Evolutionary conservation across 495 filamentous ascomycete species (phyloP).

Genomic region (Penicillium samsonianum): DNA sequence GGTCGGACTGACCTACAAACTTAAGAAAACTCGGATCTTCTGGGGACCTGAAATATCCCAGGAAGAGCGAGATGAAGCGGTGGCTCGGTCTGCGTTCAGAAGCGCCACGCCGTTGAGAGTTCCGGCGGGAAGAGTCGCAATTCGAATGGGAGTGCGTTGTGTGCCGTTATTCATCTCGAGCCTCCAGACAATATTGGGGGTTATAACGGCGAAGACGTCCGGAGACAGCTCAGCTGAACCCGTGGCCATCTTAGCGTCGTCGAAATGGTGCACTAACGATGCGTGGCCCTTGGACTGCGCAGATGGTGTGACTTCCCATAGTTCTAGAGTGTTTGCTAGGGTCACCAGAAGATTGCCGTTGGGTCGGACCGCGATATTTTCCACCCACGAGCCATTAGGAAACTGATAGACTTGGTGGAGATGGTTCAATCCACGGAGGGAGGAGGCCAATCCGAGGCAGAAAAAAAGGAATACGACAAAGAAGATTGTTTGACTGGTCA

Average conservation of each 20-base stretch:
- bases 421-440: too few species aligned
- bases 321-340: constrained; percentile 33
- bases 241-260: constrained; percentile 18
- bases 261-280: constrained; percentile 3
- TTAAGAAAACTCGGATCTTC: too few species aligned
- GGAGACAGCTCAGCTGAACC: constrained; percentile 34
- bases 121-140: background rate
- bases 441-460: too few species aligned
- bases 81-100: background rate
- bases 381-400: constrained; percentile 37
- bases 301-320: constrained; percentile 30
- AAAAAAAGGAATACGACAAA: too few species aligned
- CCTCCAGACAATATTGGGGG: constrained; percentile 41
- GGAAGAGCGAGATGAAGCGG: too few species aligned
- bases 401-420: constrained; percentile 23
- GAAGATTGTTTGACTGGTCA: too few species aligned
- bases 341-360: constrained; percentile 48
- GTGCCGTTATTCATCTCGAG: constrained; percentile 17
- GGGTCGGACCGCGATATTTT: constrained; percentile 50
- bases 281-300: constrained; percentile 22
- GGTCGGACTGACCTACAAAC: too few species aligned
- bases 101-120: background rate
- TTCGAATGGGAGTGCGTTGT: background rate
- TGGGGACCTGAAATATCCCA: too few species aligned
- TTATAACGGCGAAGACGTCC: constrained; percentile 30